phyloP scores from a whole-genome alignment of 2,329 filamentous ascomycete genomes.

The Cladorrhinum sp. region DNA sequence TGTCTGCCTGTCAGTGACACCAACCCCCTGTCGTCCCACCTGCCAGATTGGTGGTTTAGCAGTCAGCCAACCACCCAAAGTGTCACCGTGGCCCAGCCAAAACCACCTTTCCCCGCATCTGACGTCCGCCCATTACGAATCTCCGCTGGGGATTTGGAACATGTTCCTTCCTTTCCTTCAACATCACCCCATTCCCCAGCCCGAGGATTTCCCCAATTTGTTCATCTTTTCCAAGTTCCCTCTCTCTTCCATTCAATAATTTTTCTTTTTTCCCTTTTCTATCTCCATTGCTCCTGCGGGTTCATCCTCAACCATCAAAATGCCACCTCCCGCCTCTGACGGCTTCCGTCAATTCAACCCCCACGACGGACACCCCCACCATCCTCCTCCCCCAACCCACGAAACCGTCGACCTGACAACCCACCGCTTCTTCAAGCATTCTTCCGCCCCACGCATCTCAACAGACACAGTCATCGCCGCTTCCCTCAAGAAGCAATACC shows the following conservation, averaged over 20 bases:
- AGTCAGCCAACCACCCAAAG: not conserved
- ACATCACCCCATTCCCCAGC: too few relatives aligned
- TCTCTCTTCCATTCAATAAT: not conserved
- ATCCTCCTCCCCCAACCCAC: not conserved
- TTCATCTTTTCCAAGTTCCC: not conserved
- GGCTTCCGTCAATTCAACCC: not conserved
- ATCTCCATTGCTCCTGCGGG: not conserved
- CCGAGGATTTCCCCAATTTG: not conserved
- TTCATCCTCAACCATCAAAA: too few relatives aligned
- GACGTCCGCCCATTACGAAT: not conserved
- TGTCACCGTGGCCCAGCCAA: not conserved
- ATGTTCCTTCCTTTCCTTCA: not conserved
- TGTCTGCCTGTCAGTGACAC: not conserved
- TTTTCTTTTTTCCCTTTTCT: not conserved
- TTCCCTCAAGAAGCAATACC: conserved; percentile 42
- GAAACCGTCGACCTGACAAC: not conserved
- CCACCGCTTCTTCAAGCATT: conserved; percentile 41
- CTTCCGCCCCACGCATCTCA: conserved; percentile 39
- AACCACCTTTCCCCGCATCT: not conserved
- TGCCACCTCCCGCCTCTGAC: too few relatives aligned
- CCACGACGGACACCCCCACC: not conserved
- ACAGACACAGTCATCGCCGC: conserved; percentile 43
- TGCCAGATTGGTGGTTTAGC: not conserved
- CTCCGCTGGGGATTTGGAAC: not conserved
- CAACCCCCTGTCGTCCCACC: not conserved